phyloP scores from a whole-genome alignment of 2,329 filamentous ascomycete genomes.

The Cordyceps militaris region DNA sequence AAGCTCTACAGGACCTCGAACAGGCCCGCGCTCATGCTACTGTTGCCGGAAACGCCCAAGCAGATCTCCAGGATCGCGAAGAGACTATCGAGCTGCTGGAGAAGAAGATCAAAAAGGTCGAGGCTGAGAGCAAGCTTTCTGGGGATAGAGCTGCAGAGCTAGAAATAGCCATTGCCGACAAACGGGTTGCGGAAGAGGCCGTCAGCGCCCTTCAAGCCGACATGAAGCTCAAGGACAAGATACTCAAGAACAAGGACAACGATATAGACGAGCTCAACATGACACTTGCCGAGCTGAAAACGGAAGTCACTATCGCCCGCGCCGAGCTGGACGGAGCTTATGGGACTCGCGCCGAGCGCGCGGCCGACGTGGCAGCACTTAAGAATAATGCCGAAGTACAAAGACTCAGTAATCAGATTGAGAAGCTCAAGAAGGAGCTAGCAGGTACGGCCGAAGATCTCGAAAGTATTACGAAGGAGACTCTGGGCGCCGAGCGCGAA shows the following conservation, averaged over 20 bases:
- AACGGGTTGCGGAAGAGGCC: conserved; percentile 15
- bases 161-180: conserved; percentile 20
- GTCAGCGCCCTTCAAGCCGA: conserved; percentile 16
- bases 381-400: conserved; percentile 40
- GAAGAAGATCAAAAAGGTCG: conserved; percentile 29
- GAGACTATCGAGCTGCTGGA: conserved; percentile 37
- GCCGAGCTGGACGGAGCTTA: conserved; percentile 57
- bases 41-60: conserved; percentile 19
- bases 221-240: conserved; percentile 32
- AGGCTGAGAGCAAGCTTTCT: conserved; percentile 25
- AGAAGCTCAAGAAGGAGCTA: conserved; percentile 44
- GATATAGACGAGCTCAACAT: conserved; percentile 45
- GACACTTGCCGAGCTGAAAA: conserved; percentile 52
- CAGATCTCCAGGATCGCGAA: conserved; percentile 37
- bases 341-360: conserved; percentile 51
- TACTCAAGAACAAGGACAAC: conserved; percentile 41
- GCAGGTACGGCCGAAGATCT: conserved; percentile 43
- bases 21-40: conserved; percentile 22
- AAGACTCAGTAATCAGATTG: conserved; percentile 41
- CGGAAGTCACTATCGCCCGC: conserved; percentile 52
- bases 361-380: conserved; percentile 49
- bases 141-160: conserved; percentile 23
- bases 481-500: conserved; percentile 43
- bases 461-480: conserved; percentile 47
- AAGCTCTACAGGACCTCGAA: conserved; percentile 42